Evolutionary conservation across 352 stramenopile genomes (phyloP).

Genomic region (Halophytophthora polymorphica): DNA sequence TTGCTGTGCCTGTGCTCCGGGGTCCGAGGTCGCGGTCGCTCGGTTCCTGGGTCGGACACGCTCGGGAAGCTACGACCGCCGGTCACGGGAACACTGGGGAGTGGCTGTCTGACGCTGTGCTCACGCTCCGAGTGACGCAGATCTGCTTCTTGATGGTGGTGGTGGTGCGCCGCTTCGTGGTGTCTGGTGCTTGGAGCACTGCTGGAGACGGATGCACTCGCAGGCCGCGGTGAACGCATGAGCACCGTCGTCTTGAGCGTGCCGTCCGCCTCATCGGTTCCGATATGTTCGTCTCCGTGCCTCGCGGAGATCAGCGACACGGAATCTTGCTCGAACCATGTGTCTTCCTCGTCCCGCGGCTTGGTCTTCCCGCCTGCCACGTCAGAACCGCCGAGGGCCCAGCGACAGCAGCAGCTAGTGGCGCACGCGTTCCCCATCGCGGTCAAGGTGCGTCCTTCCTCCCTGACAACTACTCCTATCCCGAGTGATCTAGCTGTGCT

Average conservation of each 20-base stretch:
- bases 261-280: conserved; percentile 29
- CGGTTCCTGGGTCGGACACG: conserved; percentile 10
- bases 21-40: not conserved
- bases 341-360: conserved; percentile 25
- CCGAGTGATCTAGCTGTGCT: no score
- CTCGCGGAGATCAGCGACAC: conserved; percentile 51
- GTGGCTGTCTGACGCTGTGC: conserved; percentile 7
- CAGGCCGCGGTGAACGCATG: conserved; percentile 37
- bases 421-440: conserved; percentile 29
- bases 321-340: conserved; percentile 67
- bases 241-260: conserved; percentile 52
- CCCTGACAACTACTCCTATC: no score
- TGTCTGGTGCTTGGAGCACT: conserved; percentile 1
- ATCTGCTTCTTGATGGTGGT: conserved; percentile 8
- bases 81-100: conserved; percentile 9
- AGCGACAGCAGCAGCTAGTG: conserved; percentile 16
- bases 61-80: conserved; percentile 8
- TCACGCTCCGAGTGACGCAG: conserved; percentile 7
- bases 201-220: conserved; percentile 7
- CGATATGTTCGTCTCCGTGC: conserved; percentile 32
- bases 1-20: conserved; percentile 7
- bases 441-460: not conserved
- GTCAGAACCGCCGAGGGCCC: conserved; percentile 8
- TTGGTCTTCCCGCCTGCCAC: conserved; percentile 8
- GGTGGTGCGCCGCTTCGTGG: conserved; percentile 1